Evolutionary conservation across 352 stramenopile species (phyloP), one percentile per base, ranked within the genome.

Genomic region (Globisporangium recalcitrans): DNA sequence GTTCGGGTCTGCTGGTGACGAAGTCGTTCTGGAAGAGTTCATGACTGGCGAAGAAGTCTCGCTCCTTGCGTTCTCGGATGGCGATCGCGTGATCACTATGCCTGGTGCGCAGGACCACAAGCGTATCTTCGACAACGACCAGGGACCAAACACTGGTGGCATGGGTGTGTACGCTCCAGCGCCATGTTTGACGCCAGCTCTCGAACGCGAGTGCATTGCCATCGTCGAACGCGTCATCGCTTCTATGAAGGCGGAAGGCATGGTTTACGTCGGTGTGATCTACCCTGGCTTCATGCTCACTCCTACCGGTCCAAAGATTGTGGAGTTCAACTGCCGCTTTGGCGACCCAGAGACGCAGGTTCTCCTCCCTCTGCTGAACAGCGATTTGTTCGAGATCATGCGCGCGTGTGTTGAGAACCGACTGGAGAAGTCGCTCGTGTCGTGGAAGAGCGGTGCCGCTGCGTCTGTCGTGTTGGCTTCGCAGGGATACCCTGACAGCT

Each of bases 251-350:
- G 88, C 91, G 24, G 94, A 99, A 61, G 97, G 97, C 29, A 97
- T 89, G 68, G 96, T 97, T n/a, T 99, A 99, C 77, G 89, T 98
- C 22, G 98, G 98, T 51, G 89, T 99, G 24, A 81, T 99, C 29
- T 99, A 99, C 79, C 95, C 95, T 36, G 98, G 98, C 53, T 98
- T 99, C 78, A 99, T 99, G 96, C 70, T 97, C 13, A 97, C 85
- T 32, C 78, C 76, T 3, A 82, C 56, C 1, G 88, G 87, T 16
- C 96, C 97, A 4, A 97, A 98, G 69, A 95, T 99, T 29, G 87
- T 99, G 19, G 98, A 99, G 88, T 99, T 98, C 75, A 99, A 99
- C 80, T 99, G 97, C 70, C 93, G 98, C 59, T 99, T 99, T 66
- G 98, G 98, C 61, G 98, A 99, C 75, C 98, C 98, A 13, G 98